phyloP scores from a whole-genome alignment of 1,284 basidiomycete species.

The Tilletia caries region DNA sequence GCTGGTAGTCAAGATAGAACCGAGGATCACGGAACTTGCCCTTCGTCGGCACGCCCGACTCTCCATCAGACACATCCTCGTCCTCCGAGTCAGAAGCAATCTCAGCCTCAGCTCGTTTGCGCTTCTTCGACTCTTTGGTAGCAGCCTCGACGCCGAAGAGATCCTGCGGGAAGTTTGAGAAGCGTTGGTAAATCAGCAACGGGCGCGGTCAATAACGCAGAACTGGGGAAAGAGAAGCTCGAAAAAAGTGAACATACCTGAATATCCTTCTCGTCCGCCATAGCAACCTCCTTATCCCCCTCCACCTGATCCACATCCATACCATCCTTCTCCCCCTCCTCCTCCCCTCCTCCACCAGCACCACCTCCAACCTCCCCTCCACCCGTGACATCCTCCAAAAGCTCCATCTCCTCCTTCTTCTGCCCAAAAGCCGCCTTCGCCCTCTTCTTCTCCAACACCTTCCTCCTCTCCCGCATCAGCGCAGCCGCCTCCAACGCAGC shows the following conservation, averaged over 20 bases:
- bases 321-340: constrained; percentile 47
- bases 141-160: not conserved
- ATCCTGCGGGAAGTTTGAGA: not conserved
- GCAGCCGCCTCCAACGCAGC: constrained; percentile 20
- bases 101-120: not conserved
- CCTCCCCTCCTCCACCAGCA: constrained; percentile 18
- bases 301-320: not conserved
- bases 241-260: constrained; percentile 21
- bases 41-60: constrained; percentile 1
- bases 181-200: too few relatives aligned
- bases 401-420: constrained; percentile 36
- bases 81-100: constrained; percentile 18
- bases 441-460: constrained; percentile 64
- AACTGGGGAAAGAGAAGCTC: not conserved
- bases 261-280: constrained; percentile 74
- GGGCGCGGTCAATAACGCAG: too few relatives aligned
- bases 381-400: too few relatives aligned
- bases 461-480: constrained; percentile 85
- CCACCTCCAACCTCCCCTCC: constrained; percentile 16
- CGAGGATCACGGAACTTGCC: constrained; percentile 70
- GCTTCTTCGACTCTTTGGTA: not conserved
- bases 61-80: constrained; percentile 1
- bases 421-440: constrained; percentile 53
- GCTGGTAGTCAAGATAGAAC: constrained; percentile 88
- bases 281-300: constrained; percentile 42